A percentile compares a stretch with the other conserved stretches of the same genome.
These are phyloP conservation scores for Ampelomyces quisqualis DNA, from an alignment of 2,329 filamentous ascomycete species.

Conservation along the genomic window DNA sequence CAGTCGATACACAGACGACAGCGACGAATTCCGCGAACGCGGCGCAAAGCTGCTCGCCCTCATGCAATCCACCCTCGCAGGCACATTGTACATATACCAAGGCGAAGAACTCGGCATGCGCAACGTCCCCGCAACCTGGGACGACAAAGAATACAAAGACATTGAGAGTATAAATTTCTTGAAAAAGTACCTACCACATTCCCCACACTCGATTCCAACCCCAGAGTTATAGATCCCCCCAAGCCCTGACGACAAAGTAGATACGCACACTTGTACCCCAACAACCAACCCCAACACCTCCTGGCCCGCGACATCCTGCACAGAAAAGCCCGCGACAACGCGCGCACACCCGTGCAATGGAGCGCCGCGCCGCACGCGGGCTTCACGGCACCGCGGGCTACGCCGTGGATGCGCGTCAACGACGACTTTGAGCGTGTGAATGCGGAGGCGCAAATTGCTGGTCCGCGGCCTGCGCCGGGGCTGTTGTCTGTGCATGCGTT, in stretches of 20 bases:
- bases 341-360: conserved; percentile 70
- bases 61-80: conserved; percentile 52
- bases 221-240: too few relatives aligned
- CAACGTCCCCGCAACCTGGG: conserved; percentile 49
- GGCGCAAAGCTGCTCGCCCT: conserved; percentile 51
- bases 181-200: conserved; percentile 38
- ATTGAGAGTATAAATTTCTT: conserved; percentile 60
- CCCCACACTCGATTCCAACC: too few relatives aligned
- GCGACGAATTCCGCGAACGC: conserved; percentile 49
- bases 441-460: conserved; percentile 53
- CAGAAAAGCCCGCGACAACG: conserved; percentile 65
- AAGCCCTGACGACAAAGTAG: conserved; percentile 9
- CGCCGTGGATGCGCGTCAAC: conserved; percentile 63
- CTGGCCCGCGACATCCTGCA: conserved; percentile 49
- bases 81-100: conserved; percentile 54
- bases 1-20: conserved; percentile 52
- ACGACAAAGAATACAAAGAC: conserved; percentile 52
- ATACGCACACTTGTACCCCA: conserved; percentile 34
- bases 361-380: conserved; percentile 57
- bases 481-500: conserved; percentile 58
- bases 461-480: conserved; percentile 28
- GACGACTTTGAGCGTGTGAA: conserved; percentile 59
- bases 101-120: conserved; percentile 56
- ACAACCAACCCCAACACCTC: conserved; percentile 27
- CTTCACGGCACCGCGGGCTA: conserved; percentile 56